These are phyloP conservation scores for Penicillium sp. DNA, from an alignment of 2,329 filamentous ascomycete genomes.

Conservation along the genomic window DNA sequence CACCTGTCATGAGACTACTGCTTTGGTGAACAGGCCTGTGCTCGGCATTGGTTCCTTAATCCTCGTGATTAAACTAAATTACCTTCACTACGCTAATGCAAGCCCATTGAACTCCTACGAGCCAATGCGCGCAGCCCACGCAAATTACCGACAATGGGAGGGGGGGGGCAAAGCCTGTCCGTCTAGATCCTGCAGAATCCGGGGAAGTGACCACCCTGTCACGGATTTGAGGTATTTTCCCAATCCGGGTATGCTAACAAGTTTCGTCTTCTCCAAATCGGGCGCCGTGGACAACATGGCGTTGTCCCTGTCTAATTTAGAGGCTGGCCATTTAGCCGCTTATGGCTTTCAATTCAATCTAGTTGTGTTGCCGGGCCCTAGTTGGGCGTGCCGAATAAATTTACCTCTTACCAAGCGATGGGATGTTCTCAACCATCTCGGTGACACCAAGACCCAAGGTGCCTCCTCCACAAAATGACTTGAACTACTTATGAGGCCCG, in stretches of 20 bases:
- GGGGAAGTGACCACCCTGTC: slow-evolving; percentile 2
- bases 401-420: not conserved
- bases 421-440: not conserved
- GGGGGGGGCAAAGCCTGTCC: not conserved
- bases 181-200: not conserved
- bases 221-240: not conserved
- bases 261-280: not conserved
- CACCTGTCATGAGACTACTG: not conserved
- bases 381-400: not conserved
- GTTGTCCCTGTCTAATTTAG: not conserved
- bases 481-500: not conserved
- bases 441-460: not conserved
- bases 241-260: not conserved
- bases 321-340: slow-evolving; percentile 1
- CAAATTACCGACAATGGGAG: not conserved
- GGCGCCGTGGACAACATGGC: not conserved
- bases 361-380: not conserved
- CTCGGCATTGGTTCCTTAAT: not conserved
- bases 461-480: not conserved
- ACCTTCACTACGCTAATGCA: slow-evolving; percentile 2
- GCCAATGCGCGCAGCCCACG: not conserved
- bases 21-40: not conserved
- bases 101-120: not conserved
- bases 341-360: not conserved
- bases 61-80: slow-evolving; percentile 1